Evolutionary conservation across 73 alveolate genomes (phyloP), one percentile per base, ranked within the genome.

Genomic region (Chromera velia): DNA sequence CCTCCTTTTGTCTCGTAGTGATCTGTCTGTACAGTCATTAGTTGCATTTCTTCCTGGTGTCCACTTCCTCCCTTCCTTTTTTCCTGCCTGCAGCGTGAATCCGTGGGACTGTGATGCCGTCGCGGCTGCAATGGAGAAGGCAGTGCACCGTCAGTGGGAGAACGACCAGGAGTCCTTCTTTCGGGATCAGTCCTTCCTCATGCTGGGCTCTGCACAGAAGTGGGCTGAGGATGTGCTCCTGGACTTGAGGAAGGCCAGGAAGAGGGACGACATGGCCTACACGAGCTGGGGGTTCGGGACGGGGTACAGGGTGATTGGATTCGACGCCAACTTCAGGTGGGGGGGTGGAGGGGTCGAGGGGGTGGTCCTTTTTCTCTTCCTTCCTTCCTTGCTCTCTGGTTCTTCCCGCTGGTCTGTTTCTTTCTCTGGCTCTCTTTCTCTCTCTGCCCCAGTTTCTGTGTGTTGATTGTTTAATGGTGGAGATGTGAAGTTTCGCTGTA

Each of bases 161-260:
- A 86, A 88, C 68, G 72, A 64, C 66, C 80, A 74, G 55, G 65
- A 88, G 65, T 69, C 87, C 18, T 62, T 77, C 76, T 65, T 45
- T 30, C 29, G 68, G 18, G 82, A 87, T 1, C 31, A 55, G 18
- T 46, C 76, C 32, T 84, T 78, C 79, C 80, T 88, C 0, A 31
- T 49, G 28, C 80, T 78, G 32, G 88, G 84, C 84, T 47, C 55
- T 13, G 13, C 68, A 9, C 26, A 49, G 28, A 69, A 81, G 31
- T 88, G 94, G 94, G 90, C 91, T 34, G 76, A 87, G 83, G 76
- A 80, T 46, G 85, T 91, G 76, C 78, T 91, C 49, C 84, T 79
- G 62, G 93, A 83, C 64, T 33, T 91, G 31, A 85, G 88, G 75
- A 34, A 88, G 7, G 86, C 91, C 22, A 83, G 89, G 64, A 46